Evolutionary conservation across 2,329 filamentous ascomycete species (phyloP).

Genomic region (Teratosphaeria gauchensis): DNA sequence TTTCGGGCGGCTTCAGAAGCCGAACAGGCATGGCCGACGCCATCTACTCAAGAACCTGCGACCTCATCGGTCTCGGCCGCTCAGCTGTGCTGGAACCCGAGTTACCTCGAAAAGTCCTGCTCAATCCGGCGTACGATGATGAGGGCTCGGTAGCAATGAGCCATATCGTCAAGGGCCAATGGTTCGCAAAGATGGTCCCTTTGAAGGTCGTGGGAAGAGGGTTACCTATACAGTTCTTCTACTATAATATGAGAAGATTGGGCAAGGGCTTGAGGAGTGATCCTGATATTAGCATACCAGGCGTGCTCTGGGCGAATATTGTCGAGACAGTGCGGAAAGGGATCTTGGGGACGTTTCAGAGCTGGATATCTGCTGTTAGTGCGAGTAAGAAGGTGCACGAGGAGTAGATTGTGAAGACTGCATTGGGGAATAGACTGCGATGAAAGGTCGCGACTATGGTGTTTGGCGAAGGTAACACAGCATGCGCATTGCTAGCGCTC

Average conservation of each 20-base stretch:
- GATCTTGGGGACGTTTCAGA: not conserved
- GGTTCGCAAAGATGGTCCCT: slow-evolving; percentile 24
- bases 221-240: slow-evolving; percentile 24
- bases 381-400: not conserved
- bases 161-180: slow-evolving; percentile 23
- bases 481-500: too few species aligned
- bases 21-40: slow-evolving; percentile 42
- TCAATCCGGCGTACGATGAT: slow-evolving; percentile 24
- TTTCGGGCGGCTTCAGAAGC: slow-evolving; percentile 56
- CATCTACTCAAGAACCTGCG: slow-evolving; percentile 36
- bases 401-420: not conserved
- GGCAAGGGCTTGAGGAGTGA: slow-evolving; percentile 21
- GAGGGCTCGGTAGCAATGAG: slow-evolving; percentile 19
- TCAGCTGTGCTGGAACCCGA: slow-evolving; percentile 37
- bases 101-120: slow-evolving; percentile 29
- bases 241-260: slow-evolving; percentile 27
- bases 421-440: too few species aligned
- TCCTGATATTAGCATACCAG: slow-evolving; percentile 22
- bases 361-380: not conserved
- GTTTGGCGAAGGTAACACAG: too few species aligned
- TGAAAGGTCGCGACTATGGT: too few species aligned
- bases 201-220: slow-evolving; percentile 24
- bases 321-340: not conserved
- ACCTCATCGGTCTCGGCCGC: slow-evolving; percentile 41
- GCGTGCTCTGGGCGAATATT: slow-evolving; percentile 6